Conservation (phyloP, 1,139 yeast species). For the Arxiozyma telluris region DNA sequence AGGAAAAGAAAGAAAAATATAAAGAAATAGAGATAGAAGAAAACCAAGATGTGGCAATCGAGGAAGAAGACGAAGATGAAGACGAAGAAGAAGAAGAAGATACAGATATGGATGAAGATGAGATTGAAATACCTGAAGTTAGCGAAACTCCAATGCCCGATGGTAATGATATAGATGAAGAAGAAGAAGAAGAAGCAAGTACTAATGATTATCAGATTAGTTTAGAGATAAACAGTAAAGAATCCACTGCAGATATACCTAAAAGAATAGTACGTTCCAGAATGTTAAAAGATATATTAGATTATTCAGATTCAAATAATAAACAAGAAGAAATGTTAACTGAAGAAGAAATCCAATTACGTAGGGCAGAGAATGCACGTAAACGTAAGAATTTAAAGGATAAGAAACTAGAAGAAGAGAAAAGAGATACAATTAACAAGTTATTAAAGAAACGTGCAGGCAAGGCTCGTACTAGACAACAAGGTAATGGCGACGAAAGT, state of each 20-base stretch:
- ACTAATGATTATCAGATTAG: background rate
- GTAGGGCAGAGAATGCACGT: slow-evolving; percentile 83
- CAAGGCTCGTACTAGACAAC: slow-evolving; percentile 43
- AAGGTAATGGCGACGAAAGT: slow-evolving; percentile 32
- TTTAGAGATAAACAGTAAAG: slow-evolving; percentile 1
- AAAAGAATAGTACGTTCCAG: slow-evolving; percentile 16
- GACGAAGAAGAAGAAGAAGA: slow-evolving; percentile 6
- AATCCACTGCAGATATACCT: slow-evolving; percentile 3
- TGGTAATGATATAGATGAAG: background rate
- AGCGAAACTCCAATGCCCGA: background rate
- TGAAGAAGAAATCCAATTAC: slow-evolving; percentile 73
- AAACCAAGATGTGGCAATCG: slow-evolving; percentile 11
- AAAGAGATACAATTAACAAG: slow-evolving; percentile 80
- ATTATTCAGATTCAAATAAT: slow-evolving; percentile 15
- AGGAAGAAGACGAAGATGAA: slow-evolving; percentile 8
- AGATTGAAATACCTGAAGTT: background rate
- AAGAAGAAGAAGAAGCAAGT: slow-evolving; percentile 13
- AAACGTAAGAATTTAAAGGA: slow-evolving; percentile 79
- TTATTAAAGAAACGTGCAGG: slow-evolving; percentile 75
- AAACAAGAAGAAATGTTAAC: slow-evolving; percentile 37
- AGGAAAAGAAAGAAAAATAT: slow-evolving; percentile 8
- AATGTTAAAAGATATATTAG: slow-evolving; percentile 23
- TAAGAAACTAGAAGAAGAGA: slow-evolving; percentile 82
- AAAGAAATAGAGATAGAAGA: slow-evolving; percentile 13
- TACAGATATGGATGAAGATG: slow-evolving; percentile 1